These are phyloP conservation scores for Micromonas commoda DNA, from an alignment of 139 green algal species.

Conservation along the genomic window DNA sequence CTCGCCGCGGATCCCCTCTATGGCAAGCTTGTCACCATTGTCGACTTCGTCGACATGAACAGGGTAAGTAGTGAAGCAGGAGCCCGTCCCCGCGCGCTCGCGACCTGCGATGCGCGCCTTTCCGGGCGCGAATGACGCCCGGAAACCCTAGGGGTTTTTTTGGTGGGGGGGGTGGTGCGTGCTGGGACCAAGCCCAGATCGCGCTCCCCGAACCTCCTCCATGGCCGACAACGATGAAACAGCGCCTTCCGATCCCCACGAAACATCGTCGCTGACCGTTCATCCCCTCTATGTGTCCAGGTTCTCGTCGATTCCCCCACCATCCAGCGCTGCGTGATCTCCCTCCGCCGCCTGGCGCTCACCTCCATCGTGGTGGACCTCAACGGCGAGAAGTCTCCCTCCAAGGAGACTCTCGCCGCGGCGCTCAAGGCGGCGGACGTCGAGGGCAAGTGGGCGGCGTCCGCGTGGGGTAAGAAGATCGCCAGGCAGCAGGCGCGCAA, in stretches of 20 bases:
- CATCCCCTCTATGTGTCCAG: conserved; percentile 47
- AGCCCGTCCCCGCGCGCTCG: too few relatives aligned
- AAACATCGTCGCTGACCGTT: too few relatives aligned
- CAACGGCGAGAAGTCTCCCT: conserved; percentile 53
- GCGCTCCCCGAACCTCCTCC: too few relatives aligned
- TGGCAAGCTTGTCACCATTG: conserved; percentile 78
- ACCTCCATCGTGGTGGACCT: conserved; percentile 93
- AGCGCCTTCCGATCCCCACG: too few relatives aligned
- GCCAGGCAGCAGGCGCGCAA: conserved; percentile 58
- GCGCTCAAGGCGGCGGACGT: conserved; percentile 70
- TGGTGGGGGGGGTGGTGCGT: too few relatives aligned
- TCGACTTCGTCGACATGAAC: conserved; percentile 88
- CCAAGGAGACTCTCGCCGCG: conserved; percentile 78
- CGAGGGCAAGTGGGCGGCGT: conserved; percentile 74
- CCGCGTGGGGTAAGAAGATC: conserved; percentile 85
- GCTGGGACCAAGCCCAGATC: too few relatives aligned
- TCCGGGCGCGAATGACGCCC: not conserved
- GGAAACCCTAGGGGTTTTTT: too few relatives aligned
- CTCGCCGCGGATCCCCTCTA: conserved; percentile 59
- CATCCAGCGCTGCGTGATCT: conserved; percentile 48
- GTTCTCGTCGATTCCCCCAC: conserved; percentile 85
- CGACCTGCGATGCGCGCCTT: not conserved
- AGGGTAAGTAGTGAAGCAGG: conserved; percentile 67
- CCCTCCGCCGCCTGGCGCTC: conserved; percentile 89
- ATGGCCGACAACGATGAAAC: too few relatives aligned